These are phyloP conservation scores for Aspergillus baeticus DNA, from an alignment of 495 filamentous ascomycete species.

Conservation along the genomic window DNA sequence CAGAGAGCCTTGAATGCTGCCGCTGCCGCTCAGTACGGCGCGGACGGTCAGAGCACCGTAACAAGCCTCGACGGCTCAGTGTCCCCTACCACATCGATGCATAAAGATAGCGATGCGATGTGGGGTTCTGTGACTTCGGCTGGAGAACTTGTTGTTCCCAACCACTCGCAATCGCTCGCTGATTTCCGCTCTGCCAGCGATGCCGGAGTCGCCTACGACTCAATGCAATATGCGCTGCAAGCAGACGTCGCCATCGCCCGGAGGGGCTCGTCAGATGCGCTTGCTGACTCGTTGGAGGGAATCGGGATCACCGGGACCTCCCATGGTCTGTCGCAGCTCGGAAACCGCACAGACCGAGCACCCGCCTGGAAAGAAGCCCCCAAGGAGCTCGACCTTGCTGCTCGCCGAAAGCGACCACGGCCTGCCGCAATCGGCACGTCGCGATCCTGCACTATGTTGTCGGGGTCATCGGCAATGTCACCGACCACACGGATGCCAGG, in stretches of 20 bases:
- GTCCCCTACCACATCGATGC: slow-evolving; percentile 36
- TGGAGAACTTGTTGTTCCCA: slow-evolving; percentile 25
- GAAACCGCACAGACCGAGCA: slow-evolving; percentile 23
- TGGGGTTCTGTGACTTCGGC: slow-evolving; percentile 8
- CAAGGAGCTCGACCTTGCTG: slow-evolving; percentile 52
- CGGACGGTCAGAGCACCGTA: slow-evolving; percentile 12
- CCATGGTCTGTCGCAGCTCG: slow-evolving; percentile 25
- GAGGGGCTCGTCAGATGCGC: slow-evolving; percentile 42
- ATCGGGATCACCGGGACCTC: slow-evolving; percentile 39
- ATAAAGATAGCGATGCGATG: slow-evolving; percentile 19
- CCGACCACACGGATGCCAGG: slow-evolving; percentile 37
- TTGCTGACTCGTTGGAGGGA: slow-evolving; percentile 37
- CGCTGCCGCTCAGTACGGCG: slow-evolving; percentile 37
- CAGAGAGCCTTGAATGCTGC: slow-evolving; percentile 47
- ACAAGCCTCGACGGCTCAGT: slow-evolving; percentile 20
- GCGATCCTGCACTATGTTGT: slow-evolving; percentile 33
- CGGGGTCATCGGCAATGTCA: slow-evolving; percentile 42
- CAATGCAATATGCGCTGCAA: slow-evolving; percentile 38
- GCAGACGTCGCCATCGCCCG: slow-evolving; percentile 34
- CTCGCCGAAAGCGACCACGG: slow-evolving; percentile 52
- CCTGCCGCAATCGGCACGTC: slow-evolving; percentile 54
- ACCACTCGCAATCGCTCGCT: slow-evolving; percentile 23
- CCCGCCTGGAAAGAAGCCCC: slow-evolving; percentile 38
- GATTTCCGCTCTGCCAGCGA: slow-evolving; percentile 25
- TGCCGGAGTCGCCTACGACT: slow-evolving; percentile 27